Conservation (phyloP, 2,329 filamentous ascomycete genomes). For the Aspergillus sp. region DNA sequence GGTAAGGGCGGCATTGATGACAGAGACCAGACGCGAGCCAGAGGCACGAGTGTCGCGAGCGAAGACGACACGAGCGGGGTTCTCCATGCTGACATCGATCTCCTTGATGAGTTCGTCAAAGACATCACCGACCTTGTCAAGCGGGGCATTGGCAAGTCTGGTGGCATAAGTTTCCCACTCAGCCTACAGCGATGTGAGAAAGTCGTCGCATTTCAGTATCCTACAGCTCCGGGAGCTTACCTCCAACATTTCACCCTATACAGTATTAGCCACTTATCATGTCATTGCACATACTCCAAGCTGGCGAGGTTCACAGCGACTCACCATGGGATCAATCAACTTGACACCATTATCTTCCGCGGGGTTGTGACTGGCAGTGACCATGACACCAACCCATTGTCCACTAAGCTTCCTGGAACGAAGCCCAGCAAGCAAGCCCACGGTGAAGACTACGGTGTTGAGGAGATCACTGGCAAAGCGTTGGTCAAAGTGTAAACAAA, state of each 20-base stretch:
- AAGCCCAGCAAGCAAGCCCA: constrained; percentile 83
- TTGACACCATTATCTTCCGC: constrained; percentile 90
- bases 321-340: constrained; percentile 87
- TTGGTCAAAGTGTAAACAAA: constrained; percentile 39
- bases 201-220: constrained; percentile 6
- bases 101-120: constrained; percentile 75
- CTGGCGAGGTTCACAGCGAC: constrained; percentile 10
- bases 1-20: constrained; percentile 76
- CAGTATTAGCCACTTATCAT: constrained; percentile 16
- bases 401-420: constrained; percentile 87
- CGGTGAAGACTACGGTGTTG: constrained; percentile 88
- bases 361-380: constrained; percentile 91
- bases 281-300: not conserved
- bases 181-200: constrained; percentile 46
- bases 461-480: constrained; percentile 65
- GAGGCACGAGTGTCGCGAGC: constrained; percentile 92
- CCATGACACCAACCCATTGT: constrained; percentile 94
- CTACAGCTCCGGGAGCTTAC: constrained; percentile 48
- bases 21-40: constrained; percentile 76
- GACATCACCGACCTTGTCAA: constrained; percentile 72
- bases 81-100: constrained; percentile 71
- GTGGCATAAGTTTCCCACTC: constrained; percentile 93
- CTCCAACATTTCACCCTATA: constrained; percentile 88
- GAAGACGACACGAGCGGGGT: constrained; percentile 78
- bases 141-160: constrained; percentile 78